phyloP scores from a whole-genome alignment of 768 basidiomycete species.

The Pleurotus citrinopileatus region DNA sequence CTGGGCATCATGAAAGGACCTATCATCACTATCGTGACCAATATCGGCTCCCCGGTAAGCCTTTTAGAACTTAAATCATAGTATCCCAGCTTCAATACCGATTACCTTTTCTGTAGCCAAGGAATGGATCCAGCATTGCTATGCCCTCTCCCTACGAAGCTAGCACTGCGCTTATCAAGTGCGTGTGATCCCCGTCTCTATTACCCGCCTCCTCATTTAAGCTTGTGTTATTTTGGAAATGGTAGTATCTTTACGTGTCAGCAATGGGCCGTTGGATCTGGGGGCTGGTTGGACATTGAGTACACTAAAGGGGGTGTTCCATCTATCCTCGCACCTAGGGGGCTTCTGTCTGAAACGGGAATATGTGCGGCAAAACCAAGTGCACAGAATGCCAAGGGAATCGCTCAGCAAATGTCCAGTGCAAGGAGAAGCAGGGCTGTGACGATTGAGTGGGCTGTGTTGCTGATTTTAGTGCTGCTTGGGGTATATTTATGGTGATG shows the following conservation, averaged over 20 bases:
- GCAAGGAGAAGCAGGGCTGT: neutral
- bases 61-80: neutral
- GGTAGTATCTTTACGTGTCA: constrained; percentile 59
- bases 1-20: constrained; percentile 66
- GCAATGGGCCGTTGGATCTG: constrained; percentile 67
- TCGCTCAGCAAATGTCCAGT: neutral
- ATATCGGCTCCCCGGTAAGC: constrained; percentile 72
- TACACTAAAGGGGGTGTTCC: constrained; percentile 66
- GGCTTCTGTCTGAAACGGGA: constrained; percentile 31
- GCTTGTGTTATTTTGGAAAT: neutral
- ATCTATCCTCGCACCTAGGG: constrained; percentile 48
- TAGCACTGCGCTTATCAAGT: constrained; percentile 56
- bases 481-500: neutral
- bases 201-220: neutral
- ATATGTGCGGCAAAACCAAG: constrained; percentile 28
- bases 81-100: neutral
- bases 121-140: constrained; percentile 50
- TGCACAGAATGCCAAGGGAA: constrained; percentile 7
- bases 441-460: neutral
- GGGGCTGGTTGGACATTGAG: constrained; percentile 56
- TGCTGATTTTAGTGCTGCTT: neutral
- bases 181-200: constrained; percentile 18
- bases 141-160: constrained; percentile 54
- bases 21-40: constrained; percentile 62
- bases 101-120: constrained; percentile 38